phyloP scores from a whole-genome alignment of 768 basidiomycete genomes.

The Sarcomyxa edulis region DNA sequence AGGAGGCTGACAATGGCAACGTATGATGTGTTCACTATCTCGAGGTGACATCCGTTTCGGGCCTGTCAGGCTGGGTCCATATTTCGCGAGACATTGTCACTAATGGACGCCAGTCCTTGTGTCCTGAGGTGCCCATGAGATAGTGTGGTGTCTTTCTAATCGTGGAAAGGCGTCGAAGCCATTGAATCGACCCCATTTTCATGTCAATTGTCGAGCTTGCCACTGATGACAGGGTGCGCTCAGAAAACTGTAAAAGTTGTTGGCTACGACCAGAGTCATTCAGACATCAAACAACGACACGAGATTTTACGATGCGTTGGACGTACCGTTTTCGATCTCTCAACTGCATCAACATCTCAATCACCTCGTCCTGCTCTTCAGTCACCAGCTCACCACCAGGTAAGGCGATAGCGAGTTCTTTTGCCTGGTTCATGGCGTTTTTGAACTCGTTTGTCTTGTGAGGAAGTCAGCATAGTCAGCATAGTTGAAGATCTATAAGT shows the following conservation, averaged over 20 bases:
- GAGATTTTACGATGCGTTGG: background rate
- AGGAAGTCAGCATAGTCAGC: background rate
- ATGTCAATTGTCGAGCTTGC: slow-evolving; percentile 17
- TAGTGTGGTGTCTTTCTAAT: no score
- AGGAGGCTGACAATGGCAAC: no score
- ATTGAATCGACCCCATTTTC: slow-evolving; percentile 73
- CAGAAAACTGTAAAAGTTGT: slow-evolving; percentile 49
- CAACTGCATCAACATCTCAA: slow-evolving; percentile 60
- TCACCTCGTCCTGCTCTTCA: slow-evolving; percentile 67
- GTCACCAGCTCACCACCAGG: slow-evolving; percentile 71
- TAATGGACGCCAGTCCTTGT: no score
- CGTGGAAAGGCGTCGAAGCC: slow-evolving; percentile 63
- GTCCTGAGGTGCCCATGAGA: no score
- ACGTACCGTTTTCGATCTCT: slow-evolving; percentile 59
- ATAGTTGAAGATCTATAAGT: background rate
- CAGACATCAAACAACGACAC: background rate
- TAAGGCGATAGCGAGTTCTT: slow-evolving; percentile 48
- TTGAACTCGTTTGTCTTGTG: slow-evolving; percentile 70
- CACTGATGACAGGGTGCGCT: slow-evolving; percentile 30
- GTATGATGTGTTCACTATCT: no score
- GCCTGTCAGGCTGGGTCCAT: no score
- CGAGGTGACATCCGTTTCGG: no score
- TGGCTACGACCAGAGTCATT: slow-evolving; percentile 29
- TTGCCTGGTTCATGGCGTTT: slow-evolving; percentile 50
- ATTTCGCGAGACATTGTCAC: no score